Evolutionary conservation across 2,329 filamentous ascomycete genomes (phyloP).

Genomic region (Pseudogymnoascus verrucosus): DNA sequence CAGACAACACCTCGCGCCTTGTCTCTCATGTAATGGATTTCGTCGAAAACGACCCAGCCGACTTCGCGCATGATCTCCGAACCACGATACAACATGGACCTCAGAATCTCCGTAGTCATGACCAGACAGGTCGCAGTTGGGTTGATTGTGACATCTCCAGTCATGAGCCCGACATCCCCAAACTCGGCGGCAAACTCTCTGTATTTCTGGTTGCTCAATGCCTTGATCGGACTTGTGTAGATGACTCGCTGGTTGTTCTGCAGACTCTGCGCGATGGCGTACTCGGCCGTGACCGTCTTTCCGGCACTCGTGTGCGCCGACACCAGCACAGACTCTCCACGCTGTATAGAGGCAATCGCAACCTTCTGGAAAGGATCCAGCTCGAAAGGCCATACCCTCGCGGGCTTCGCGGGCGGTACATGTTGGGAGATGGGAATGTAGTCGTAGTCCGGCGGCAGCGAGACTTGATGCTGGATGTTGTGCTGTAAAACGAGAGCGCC

Average conservation of each 20-base stretch:
- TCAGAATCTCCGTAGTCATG: slow-evolving; percentile 99
- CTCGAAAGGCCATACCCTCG: slow-evolving; percentile 77
- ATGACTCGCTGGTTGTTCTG: slow-evolving; percentile 98
- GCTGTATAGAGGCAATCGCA: slow-evolving; percentile 88
- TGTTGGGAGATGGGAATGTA: slow-evolving; percentile 93
- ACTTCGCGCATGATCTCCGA: slow-evolving; percentile 99
- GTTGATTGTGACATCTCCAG: slow-evolving; percentile 97
- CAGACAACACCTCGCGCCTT: slow-evolving; percentile 92
- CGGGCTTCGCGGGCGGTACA: slow-evolving; percentile 79
- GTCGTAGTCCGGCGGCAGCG: slow-evolving; percentile 86
- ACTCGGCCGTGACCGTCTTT: slow-evolving; percentile 97
- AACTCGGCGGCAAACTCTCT: slow-evolving; percentile 93
- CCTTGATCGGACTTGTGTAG: slow-evolving; percentile 98
- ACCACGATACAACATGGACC: slow-evolving; percentile 95
- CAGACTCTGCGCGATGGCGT: slow-evolving; percentile 93
- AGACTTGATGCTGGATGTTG: slow-evolving; percentile 97
- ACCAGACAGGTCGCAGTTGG: slow-evolving; percentile 95
- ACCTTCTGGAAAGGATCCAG: slow-evolving; percentile 97
- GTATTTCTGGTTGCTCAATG: slow-evolving; percentile 97
- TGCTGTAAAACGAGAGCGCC: slow-evolving; percentile 76
- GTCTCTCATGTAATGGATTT: slow-evolving; percentile 97
- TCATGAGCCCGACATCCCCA: slow-evolving; percentile 96
- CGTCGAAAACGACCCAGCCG: slow-evolving; percentile 96
- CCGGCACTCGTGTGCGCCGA: slow-evolving; percentile 96
- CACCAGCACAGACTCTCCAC: slow-evolving; percentile 91